Evolutionary conservation across 2,329 filamentous ascomycete species (phyloP).

Genomic region (Hymenoscyphus occultus): DNA sequence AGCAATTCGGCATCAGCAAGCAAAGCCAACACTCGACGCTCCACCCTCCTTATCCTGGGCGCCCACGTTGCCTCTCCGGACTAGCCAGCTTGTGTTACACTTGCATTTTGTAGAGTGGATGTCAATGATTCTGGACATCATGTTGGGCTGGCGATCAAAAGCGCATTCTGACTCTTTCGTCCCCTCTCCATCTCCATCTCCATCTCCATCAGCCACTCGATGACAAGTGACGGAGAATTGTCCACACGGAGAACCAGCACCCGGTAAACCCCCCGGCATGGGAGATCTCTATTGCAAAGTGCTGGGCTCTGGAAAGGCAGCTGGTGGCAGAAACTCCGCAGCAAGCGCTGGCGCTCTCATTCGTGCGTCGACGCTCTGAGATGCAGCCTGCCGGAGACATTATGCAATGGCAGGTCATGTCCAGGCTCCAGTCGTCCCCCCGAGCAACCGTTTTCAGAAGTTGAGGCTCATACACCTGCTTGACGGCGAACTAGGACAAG

Average conservation of each 20-base stretch:
- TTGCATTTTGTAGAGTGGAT: constrained; percentile 1
- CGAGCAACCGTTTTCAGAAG: not conserved
- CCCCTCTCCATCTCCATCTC: not conserved
- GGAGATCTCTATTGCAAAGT: constrained; percentile 1
- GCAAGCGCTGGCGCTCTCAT: not conserved
- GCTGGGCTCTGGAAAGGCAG: not conserved
- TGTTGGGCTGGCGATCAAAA: constrained; percentile 4
- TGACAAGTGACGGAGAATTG: constrained; percentile 5
- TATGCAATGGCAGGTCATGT: constrained; percentile 2
- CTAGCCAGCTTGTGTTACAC: not conserved
- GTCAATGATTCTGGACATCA: not conserved
- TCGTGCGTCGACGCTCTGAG: not conserved
- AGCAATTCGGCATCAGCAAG: constrained; percentile 10
- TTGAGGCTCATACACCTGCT: not conserved
- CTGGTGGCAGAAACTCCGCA: not conserved
- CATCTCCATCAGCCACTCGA: not conserved
- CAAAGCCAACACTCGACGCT: constrained; percentile 3
- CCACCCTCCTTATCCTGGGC: constrained; percentile 5
- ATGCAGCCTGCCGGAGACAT: constrained; percentile 2
- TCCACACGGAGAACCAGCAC: not conserved
- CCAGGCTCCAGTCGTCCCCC: not conserved
- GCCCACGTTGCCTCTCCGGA: constrained; percentile 9
- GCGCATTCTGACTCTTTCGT: constrained; percentile 6
- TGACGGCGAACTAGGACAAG: not conserved
- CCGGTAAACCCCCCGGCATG: not conserved